Evolutionary conservation across 164 flowering plant genomes (phyloP).

Genomic region (Nymphaea colorata): DNA sequence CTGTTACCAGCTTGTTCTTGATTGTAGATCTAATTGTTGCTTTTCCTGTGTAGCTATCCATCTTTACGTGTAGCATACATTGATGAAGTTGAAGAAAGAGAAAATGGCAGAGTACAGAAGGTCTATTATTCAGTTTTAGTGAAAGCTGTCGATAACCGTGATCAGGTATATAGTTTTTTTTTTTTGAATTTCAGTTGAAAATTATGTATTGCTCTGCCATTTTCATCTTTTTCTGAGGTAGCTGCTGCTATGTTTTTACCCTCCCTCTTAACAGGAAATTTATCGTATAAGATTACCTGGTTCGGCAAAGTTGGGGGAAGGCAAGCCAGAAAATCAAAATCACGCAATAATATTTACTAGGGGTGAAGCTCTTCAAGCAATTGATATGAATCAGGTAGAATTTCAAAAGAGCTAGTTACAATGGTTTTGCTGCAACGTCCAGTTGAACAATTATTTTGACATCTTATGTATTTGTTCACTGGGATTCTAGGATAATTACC

Average conservation of each 20-base stretch:
- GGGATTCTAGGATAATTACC: conserved; percentile 68
- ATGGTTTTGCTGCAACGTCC: no score
- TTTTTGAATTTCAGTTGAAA: not conserved
- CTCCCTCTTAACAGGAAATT: conserved; percentile 43
- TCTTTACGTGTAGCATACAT: conserved; percentile 94
- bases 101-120: conserved; percentile 57
- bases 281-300: conserved; percentile 96
- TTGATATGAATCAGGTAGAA: conserved; percentile 97
- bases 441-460: no score
- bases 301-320: conserved; percentile 89
- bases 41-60: no score
- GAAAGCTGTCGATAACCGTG: conserved; percentile 84
- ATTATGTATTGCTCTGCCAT: no score
- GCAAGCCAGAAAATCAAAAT: conserved; percentile 98
- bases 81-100: conserved; percentile 96
- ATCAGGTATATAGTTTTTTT: conserved; percentile 53
- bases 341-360: conserved; percentile 92
- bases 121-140: conserved; percentile 91
- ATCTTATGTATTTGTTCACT: no score
- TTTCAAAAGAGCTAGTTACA: not conserved
- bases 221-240: no score
- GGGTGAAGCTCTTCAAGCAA: conserved; percentile 97
- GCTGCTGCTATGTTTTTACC: no score
- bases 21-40: no score
- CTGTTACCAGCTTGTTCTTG: no score